Conservation (phyloP, 1,284 basidiomycete genomes). For the Cutaneotrichosporon arboriforme region DNA sequence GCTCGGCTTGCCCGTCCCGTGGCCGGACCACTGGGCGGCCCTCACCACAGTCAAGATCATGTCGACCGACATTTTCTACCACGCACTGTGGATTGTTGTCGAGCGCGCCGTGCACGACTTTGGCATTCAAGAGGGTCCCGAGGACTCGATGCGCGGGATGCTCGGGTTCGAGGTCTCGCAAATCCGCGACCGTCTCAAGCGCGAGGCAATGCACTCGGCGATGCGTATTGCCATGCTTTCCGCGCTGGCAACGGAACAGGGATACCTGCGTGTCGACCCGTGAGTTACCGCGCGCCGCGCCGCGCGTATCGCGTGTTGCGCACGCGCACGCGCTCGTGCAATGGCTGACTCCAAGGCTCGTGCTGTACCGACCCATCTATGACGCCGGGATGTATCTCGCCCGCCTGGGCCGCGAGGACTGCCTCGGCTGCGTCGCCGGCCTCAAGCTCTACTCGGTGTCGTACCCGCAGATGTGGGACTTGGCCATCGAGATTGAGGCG, state of each 20-base stretch:
- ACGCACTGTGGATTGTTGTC: slow-evolving; percentile 66
- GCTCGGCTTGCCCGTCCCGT: slow-evolving; percentile 77
- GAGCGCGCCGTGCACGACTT: slow-evolving; percentile 63
- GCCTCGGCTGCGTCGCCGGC: slow-evolving; percentile 71
- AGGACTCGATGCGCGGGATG: slow-evolving; percentile 11
- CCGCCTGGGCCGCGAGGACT: slow-evolving; percentile 71
- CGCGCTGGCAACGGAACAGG: slow-evolving; percentile 72
- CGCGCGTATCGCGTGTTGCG: too few relatives aligned
- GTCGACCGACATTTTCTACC: slow-evolving; percentile 80
- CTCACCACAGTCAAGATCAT: slow-evolving; percentile 68
- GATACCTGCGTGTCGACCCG: slow-evolving; percentile 60
- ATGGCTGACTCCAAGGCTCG: slow-evolving; percentile 47
- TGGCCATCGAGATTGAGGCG: slow-evolving; percentile 56
- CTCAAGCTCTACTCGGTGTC: slow-evolving; percentile 69
- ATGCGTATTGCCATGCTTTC: slow-evolving; percentile 70
- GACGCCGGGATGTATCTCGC: slow-evolving; percentile 77
- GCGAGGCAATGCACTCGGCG: slow-evolving; percentile 77
- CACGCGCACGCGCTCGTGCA: too few relatives aligned
- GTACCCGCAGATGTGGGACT: slow-evolving; percentile 71
- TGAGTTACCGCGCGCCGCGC: slow-evolving; percentile 43
- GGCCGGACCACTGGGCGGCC: slow-evolving; percentile 82
- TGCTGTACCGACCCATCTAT: slow-evolving; percentile 77
- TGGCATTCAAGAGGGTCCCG: slow-evolving; percentile 60
- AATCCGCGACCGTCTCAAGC: slow-evolving; percentile 62
- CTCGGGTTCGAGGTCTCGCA: slow-evolving; percentile 55